Evolutionary conservation across 2,329 filamentous ascomycete genomes (phyloP).

Genomic region (Bipolaris gigantea): DNA sequence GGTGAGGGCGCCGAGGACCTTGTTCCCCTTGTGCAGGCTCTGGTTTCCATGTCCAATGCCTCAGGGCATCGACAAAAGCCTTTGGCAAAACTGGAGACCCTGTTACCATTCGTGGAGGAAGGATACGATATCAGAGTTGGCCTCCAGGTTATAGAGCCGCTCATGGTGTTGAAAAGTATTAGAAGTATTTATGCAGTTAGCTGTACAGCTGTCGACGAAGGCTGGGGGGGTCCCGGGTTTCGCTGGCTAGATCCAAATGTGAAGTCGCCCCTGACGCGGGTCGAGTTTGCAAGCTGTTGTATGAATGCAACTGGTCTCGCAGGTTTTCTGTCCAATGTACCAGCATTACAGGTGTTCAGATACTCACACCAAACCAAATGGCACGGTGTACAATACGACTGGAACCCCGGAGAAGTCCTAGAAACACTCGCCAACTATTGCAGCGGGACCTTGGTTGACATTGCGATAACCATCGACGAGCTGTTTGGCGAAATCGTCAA

Average conservation of each 20-base stretch:
- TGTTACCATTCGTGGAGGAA: slow-evolving; percentile 36
- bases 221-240: slow-evolving; percentile 35
- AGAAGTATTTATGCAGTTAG: slow-evolving; percentile 37
- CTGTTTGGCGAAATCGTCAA: slow-evolving; percentile 37
- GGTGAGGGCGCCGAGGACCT: slow-evolving; percentile 22
- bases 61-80: slow-evolving; percentile 13
- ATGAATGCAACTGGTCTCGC: slow-evolving; percentile 36
- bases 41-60: slow-evolving; percentile 23
- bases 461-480: slow-evolving; percentile 41
- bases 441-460: slow-evolving; percentile 27
- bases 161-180: slow-evolving; percentile 31
- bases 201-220: slow-evolving; percentile 37
- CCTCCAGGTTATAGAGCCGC: slow-evolving; percentile 35
- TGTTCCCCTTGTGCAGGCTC: slow-evolving; percentile 20
- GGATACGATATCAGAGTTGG: slow-evolving; percentile 35
- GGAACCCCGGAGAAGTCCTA: slow-evolving; percentile 39
- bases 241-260: slow-evolving; percentile 26
- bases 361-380: slow-evolving; percentile 43
- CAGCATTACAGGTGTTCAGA: slow-evolving; percentile 30
- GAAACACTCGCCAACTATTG: slow-evolving; percentile 30
- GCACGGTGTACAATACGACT: slow-evolving; percentile 36
- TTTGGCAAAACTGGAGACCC: slow-evolving; percentile 28
- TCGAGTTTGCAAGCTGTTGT: slow-evolving; percentile 39
- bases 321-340: slow-evolving; percentile 29
- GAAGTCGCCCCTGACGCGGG: slow-evolving; percentile 28